Conservation (phyloP, 345 rosid genomes). For the Camelina laxa region DNA sequence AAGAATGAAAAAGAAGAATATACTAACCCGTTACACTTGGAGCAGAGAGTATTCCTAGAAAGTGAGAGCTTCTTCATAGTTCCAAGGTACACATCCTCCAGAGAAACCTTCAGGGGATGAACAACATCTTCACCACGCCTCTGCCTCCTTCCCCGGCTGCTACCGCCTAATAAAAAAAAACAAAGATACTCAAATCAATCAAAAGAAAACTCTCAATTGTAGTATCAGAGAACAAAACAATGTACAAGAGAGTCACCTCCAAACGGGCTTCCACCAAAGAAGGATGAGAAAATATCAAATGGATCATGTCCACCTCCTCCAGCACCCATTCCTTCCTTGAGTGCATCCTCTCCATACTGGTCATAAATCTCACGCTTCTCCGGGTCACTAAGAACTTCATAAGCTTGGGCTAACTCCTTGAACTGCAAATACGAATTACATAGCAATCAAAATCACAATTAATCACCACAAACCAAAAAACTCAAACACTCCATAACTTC, state of each 20-base stretch:
- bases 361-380: conserved; percentile 89
- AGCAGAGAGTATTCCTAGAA: conserved; percentile 73
- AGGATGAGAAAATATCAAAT: conserved; percentile 79
- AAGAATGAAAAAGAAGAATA: not conserved
- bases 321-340: conserved; percentile 92
- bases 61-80: conserved; percentile 84
- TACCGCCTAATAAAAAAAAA: conserved; percentile 55
- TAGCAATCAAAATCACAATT: not conserved
- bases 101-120: conserved; percentile 84
- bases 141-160: conserved; percentile 89
- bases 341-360: conserved; percentile 88
- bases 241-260: conserved; percentile 49
- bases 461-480: not conserved
- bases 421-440: conserved; percentile 51
- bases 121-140: conserved; percentile 91
- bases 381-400: conserved; percentile 84
- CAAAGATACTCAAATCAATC: not conserved
- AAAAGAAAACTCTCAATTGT: not conserved
- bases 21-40: conserved; percentile 89
- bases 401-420: conserved; percentile 89
- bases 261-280: conserved; percentile 75
- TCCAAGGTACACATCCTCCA: conserved; percentile 86
- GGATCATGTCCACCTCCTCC: conserved; percentile 77
- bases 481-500: not conserved
- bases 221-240: not conserved